Base-by-base conservation (phyloP, 441 rosid genomes). In the Jatropha podagrica region DNA sequence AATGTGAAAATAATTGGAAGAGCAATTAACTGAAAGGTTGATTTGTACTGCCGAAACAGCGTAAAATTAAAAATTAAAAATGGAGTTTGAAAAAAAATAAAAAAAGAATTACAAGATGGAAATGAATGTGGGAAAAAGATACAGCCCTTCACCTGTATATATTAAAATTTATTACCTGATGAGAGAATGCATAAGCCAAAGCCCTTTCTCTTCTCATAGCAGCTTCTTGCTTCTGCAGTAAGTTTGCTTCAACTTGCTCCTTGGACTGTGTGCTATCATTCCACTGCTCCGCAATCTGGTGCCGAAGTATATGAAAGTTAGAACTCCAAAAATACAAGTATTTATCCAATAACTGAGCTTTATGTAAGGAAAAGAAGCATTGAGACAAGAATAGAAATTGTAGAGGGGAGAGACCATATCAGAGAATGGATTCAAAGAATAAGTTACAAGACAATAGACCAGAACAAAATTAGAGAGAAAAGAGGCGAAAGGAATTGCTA, bases 201-300 rank as follows among this genome's bases (percentile, higher is more conserved):
- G 99, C 97, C 69, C 88, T 86, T 77, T 96, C 98, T 82, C 99
- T 84, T 88, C 95, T 94, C 87, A 89, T 74, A 18, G 97, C 88
- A 62, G 97, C 98, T 80, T 89, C 91, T 82, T 92, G 94, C 80
- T 76, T 91, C 77, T 82, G 80, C 73, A 83, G 76, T 65, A 84
- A 76, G 74, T 77, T 91, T 60, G 89, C 91, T 85, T 94, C 92
- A 55, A 90, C 60, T 84, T 90, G 88, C 84, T 92, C 96, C 83
- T 83, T 87, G 0, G 97, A 94, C 81, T 82, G 69, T 15, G 72
- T 42, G 75, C 95, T 92, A 76, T 81, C 87, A 68, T 90, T 66
- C 98, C 97, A 94, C 4, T 85, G 82, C 67, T 85, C 94, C 82
- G 90, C 96, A 74, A 52, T 76, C 95, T 91, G 82, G 76, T 51